Evolutionary conservation across 768 basidiomycete genomes (phyloP).

Genomic region (Brasilioporus rufonigricans): DNA sequence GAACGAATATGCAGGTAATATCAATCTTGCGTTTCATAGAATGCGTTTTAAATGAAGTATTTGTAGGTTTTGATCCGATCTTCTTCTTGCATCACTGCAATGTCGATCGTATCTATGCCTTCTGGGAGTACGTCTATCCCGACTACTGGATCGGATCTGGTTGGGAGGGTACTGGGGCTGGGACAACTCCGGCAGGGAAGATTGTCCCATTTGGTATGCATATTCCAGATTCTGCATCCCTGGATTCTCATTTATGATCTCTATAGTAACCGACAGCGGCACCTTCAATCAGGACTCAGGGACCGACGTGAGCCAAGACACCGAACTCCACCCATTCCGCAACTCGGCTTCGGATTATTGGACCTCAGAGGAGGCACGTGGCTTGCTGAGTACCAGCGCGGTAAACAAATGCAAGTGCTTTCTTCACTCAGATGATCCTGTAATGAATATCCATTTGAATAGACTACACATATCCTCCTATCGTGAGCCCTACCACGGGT

Average conservation of each 20-base stretch:
- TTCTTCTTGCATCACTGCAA: constrained; percentile 21
- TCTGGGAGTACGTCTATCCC: too few species aligned
- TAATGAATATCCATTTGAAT: background rate
- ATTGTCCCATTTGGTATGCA: constrained; percentile 8
- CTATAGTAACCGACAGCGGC: constrained; percentile 1
- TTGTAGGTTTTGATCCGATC: too few species aligned
- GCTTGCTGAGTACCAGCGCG: background rate
- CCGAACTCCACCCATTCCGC: constrained; percentile 16
- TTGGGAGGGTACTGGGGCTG: constrained; percentile 27
- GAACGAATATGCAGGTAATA: constrained; percentile 21
- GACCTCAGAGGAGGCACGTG: constrained; percentile 12
- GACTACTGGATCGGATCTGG: too few species aligned
- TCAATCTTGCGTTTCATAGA: too few species aligned
- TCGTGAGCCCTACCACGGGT: constrained; percentile 1
- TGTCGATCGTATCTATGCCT: too few species aligned
- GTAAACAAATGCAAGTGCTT: constrained; percentile 7
- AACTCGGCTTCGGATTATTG: constrained; percentile 3
- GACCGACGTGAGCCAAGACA: background rate
- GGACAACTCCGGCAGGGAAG: background rate
- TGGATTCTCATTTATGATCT: background rate
- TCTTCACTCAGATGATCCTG: background rate
- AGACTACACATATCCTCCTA: constrained; percentile 23
- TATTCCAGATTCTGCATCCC: background rate
- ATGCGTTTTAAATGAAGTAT: constrained; percentile 8
- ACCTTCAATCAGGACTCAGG: background rate